phyloP scores from a whole-genome alignment of 2,329 filamentous ascomycete genomes.

The Fusarium zealandicum region DNA sequence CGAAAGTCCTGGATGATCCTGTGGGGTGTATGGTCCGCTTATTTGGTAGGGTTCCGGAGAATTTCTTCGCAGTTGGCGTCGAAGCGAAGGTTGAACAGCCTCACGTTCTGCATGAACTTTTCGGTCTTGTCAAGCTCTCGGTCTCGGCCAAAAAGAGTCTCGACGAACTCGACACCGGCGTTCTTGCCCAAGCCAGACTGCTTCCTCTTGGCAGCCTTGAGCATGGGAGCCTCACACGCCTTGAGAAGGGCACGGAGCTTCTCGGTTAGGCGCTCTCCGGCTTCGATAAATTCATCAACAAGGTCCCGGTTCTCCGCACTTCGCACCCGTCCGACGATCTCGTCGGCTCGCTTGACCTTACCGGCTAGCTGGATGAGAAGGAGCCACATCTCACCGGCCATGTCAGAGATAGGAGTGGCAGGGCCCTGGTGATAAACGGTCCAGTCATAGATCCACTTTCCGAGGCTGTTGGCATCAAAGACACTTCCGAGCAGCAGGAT shows the following conservation, averaged over 20 bases:
- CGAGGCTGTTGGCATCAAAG: constrained; percentile 95
- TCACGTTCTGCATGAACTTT: constrained; percentile 88
- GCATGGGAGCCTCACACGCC: constrained; percentile 93
- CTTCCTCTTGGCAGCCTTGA: constrained; percentile 81
- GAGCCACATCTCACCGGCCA: constrained; percentile 95
- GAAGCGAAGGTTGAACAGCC: constrained; percentile 91
- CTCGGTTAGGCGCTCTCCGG: constrained; percentile 84
- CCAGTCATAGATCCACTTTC: constrained; percentile 99
- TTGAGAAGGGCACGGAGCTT: constrained; percentile 88
- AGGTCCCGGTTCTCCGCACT: constrained; percentile 77
- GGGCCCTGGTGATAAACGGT: constrained; percentile 89
- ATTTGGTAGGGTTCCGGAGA: constrained; percentile 67
- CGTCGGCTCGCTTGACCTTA: constrained; percentile 91
- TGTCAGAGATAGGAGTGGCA: constrained; percentile 82
- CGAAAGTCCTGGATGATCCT: constrained; percentile 37
- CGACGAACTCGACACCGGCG: constrained; percentile 92
- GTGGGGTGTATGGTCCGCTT: constrained; percentile 43
- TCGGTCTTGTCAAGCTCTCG: constrained; percentile 89
- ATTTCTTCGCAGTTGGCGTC: constrained; percentile 96
- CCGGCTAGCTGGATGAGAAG: constrained; percentile 91
- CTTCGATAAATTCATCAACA: constrained; percentile 88
- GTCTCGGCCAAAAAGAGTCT: constrained; percentile 92
- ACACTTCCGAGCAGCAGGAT: constrained; percentile 95
- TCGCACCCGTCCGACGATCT: constrained; percentile 76
- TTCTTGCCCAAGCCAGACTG: constrained; percentile 80